Percentiles rank a stretch among this genome's conserved stretches.
Conservation (phyloP, 805 yeast species). For the Nakazawaea pomicola region DNA sequence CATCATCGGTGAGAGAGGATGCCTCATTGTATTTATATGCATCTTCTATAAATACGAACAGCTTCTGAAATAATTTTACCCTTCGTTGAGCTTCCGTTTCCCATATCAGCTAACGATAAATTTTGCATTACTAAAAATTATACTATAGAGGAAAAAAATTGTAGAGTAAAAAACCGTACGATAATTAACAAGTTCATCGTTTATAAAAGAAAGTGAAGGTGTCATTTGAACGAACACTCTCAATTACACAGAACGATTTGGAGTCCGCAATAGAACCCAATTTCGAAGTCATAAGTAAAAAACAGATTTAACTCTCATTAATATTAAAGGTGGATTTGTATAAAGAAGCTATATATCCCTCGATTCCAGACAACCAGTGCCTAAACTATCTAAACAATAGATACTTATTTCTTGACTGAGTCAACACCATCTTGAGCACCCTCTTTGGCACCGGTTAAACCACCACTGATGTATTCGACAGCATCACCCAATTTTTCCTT, state of each 20-base stretch:
- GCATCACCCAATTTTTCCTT: conserved; percentile 47
- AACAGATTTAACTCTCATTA: no score
- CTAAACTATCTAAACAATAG: not conserved
- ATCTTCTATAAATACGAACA: no score
- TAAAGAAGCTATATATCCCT: no score
- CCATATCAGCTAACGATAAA: conserved; percentile 2
- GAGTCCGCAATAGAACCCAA: no score
- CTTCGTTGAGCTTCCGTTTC: not conserved
- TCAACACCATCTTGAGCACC: conserved; percentile 32
- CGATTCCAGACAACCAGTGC: no score
- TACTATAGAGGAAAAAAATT: not conserved
- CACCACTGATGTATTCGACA: conserved; percentile 51
- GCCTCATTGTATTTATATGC: not conserved
- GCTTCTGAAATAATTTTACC: no score
- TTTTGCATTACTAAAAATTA: no score
- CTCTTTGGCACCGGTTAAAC: conserved; percentile 53
- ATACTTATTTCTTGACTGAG: conserved; percentile 3
- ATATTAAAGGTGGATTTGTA: no score
- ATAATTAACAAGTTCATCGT: not conserved
- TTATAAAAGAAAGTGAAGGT: no score
- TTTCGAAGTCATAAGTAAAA: no score
- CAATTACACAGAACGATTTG: not conserved
- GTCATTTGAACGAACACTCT: no score
- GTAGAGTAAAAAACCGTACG: conserved; percentile 4
- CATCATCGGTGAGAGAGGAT: not conserved